Base-by-base conservation (phyloP, 116 monocot genomes). In the Dioscorea cayenensis region DNA sequence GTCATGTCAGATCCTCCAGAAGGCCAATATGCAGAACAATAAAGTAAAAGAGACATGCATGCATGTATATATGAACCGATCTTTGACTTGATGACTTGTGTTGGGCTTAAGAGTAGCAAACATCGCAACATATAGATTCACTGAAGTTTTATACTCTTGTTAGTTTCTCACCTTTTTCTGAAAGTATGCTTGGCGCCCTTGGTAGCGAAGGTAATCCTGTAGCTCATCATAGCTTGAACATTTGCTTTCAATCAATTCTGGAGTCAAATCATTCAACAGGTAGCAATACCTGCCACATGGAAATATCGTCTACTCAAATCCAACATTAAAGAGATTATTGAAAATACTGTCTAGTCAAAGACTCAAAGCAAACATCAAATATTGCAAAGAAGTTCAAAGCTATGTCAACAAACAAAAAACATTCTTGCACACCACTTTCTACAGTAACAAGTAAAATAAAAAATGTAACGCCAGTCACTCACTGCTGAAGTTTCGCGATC, bases 401-500 rank as follows among this genome's bases (percentile, higher is more conserved):
- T 55, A 18, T 16, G n/a, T 55, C 55, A 55, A 16, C 4, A 0
- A 16, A 55, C 5, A 55, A 18, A 55, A 55, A n/a, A 2, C 32
- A 55, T 16, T 55, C 19, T 2, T 55, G 16, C 19, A 55, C 43
- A 9, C 43, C 0, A 43, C 55, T 55, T n/a, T 19, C 17, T 19
- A 16, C 19, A n/a, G 55, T 14, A 19, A n/a, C 14, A 37, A 23
- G 62, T 9, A 22, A 66, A 37, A 51, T n/a, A 38, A 17, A 48
- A 48, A 37, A n/a, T 2, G 43, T 10, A n/a, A 7, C 36, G 22
- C 8, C 55, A 52, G 36, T 35, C 48, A 51, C 91, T 82, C 81
- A 95, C 95, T 95, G 95, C 73, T 92, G 92, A 65, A 95, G 73
- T 87, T 95, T 95, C 61, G 92, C 87, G 43, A 95, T 84, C 38